These are phyloP conservation scores for Fusarium floridanum DNA, from an alignment of 2,329 filamentous ascomycete species.

Conservation along the genomic window DNA sequence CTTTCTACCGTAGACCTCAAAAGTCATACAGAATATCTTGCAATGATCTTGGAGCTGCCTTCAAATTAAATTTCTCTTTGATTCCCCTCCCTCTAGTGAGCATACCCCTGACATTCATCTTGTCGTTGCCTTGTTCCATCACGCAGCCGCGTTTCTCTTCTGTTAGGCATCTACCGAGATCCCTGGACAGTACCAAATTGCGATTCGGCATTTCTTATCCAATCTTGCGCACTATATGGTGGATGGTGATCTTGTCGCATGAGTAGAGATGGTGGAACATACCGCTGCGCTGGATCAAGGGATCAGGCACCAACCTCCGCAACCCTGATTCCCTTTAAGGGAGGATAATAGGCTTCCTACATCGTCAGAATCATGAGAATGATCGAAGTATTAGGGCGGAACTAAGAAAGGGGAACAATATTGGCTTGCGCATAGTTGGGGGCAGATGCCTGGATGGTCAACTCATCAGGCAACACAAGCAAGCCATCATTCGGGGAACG, in stretches of 20 bases:
- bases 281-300: neutral
- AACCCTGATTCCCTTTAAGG: neutral
- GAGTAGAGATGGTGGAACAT: neutral
- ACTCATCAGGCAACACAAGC: neutral
- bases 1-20: too few relatives aligned
- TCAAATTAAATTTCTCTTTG: neutral
- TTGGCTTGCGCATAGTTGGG: neutral
- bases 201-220: neutral
- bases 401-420: neutral
- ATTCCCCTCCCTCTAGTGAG: neutral
- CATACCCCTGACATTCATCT: neutral
- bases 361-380: neutral
- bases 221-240: too few relatives aligned
- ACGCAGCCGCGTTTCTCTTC: neutral
- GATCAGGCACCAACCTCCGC: neutral
- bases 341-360: neutral
- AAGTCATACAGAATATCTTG: neutral
- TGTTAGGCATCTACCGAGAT: neutral
- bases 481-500: neutral
- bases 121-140: neutral
- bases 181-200: neutral
- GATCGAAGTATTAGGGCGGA: neutral
- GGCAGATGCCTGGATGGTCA: neutral
- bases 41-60: neutral
- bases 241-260: neutral